Conservation (phyloP, 768 basidiomycete species). For the Flagelloscypha sp. region DNA sequence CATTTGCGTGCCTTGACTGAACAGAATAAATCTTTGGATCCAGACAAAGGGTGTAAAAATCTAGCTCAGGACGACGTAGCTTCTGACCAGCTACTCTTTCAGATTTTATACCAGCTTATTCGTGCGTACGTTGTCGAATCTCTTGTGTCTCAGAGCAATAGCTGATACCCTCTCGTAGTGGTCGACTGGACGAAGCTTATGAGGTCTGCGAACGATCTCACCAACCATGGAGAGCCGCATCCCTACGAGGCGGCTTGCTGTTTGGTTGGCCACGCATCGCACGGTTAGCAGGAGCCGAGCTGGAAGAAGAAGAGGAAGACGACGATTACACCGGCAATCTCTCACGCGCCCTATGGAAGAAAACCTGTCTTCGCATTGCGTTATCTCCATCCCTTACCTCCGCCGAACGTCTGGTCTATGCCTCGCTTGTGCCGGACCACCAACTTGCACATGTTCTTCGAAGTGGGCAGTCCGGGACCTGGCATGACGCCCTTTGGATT, state of each 20-base stretch:
- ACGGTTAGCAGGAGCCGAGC: conserved; percentile 38
- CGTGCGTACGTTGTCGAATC: not conserved
- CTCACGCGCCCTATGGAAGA: conserved; percentile 69
- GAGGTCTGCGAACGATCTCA: conserved; percentile 75
- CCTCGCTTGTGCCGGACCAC: conserved; percentile 69
- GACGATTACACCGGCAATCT: too few relatives aligned
- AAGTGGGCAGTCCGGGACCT: conserved; percentile 71
- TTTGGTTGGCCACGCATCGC: conserved; percentile 69
- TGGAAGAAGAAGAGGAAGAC: conserved; percentile 38
- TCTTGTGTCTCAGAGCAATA: not conserved
- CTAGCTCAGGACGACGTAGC: conserved; percentile 77
- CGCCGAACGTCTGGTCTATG: conserved; percentile 81
- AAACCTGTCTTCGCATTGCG: conserved; percentile 3
- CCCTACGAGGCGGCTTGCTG: conserved; percentile 72
- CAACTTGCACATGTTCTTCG: conserved; percentile 59
- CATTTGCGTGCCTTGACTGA: conserved; percentile 45
- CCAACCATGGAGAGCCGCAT: conserved; percentile 90
- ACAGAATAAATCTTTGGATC: conserved; percentile 66
- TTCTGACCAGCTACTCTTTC: conserved; percentile 17
- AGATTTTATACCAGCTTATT: not conserved
- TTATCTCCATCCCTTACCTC: conserved; percentile 46
- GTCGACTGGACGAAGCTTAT: conserved; percentile 77
- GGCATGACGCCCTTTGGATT: conserved; percentile 98
- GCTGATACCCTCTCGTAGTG: conserved; percentile 41
- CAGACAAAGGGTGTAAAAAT: conserved; percentile 57